phyloP scores from a whole-genome alignment of 805 yeast species.

The Kodamaea sagamina region DNA sequence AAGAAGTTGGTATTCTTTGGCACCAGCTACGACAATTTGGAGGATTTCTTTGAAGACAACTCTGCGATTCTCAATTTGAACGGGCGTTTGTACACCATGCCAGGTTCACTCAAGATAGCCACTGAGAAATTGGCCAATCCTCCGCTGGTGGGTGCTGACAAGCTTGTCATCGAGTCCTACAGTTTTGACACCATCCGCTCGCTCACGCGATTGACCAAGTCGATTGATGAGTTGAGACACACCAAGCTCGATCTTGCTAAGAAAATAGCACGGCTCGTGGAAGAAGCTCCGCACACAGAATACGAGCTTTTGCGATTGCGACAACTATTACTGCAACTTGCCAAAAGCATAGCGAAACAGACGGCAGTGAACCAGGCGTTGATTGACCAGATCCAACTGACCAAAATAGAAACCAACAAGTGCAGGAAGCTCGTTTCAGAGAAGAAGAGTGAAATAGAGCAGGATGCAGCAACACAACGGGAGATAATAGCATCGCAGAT shows the following conservation, averaged over 20 bases:
- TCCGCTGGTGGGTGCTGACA: conserved; percentile 1
- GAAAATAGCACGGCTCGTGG: conserved; percentile 4
- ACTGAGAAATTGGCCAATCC: conserved; percentile 1
- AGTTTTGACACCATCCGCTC: conserved; percentile 34
- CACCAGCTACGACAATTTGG: conserved; percentile 12
- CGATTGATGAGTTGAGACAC: conserved; percentile 30
- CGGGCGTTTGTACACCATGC: conserved; percentile 23
- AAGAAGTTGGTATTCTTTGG: conserved; percentile 18
- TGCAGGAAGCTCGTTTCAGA: conserved; percentile 19
- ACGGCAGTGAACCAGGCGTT: conserved; percentile 25
- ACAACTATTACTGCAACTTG: not conserved
- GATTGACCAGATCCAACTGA: conserved; percentile 10
- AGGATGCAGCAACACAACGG: conserved; percentile 22
- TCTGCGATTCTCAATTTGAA: conserved; percentile 24
- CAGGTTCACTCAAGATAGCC: conserved; percentile 13
- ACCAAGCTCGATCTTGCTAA: conserved; percentile 29
- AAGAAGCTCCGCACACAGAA: conserved; percentile 1
- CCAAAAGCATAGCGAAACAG: conserved; percentile 17
- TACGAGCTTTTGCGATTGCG: conserved; percentile 1
- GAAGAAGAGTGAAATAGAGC: conserved; percentile 18
- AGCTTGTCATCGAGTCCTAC: conserved; percentile 22
- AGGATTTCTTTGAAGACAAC: conserved; percentile 22
- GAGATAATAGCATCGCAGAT: conserved; percentile 31
- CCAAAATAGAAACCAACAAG: conserved; percentile 25
- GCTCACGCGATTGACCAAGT: conserved; percentile 24